Evolutionary conservation across 202 grass and related monocot species (phyloP).

Genomic region (Digitaria exilis): DNA sequence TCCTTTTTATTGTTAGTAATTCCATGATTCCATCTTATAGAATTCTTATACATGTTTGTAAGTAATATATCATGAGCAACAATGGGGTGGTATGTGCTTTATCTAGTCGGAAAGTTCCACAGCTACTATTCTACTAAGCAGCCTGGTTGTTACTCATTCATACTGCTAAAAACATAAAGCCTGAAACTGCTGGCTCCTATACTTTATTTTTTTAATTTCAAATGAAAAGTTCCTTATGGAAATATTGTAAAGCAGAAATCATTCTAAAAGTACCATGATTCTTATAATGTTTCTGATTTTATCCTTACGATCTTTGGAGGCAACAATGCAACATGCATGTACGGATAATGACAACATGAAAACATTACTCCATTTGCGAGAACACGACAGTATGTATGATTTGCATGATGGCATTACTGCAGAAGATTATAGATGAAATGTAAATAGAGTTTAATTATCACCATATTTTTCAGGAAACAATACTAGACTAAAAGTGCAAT

Average conservation of each 20-base stretch:
- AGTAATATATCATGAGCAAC: conserved; percentile 12
- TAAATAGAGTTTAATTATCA: conserved; percentile 15
- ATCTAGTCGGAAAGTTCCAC: conserved; percentile 1
- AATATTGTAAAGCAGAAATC: conserved; percentile 16
- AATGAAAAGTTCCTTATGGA: neutral
- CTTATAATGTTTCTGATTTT: conserved; percentile 11
- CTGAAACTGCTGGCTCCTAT: conserved; percentile 7
- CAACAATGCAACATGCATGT: conserved; percentile 20
- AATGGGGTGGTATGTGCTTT: conserved; percentile 11
- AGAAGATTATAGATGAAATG: conserved; percentile 2
- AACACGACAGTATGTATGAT: neutral
- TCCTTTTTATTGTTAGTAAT: conserved; percentile 2
- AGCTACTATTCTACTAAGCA: conserved; percentile 25
- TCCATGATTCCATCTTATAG: conserved; percentile 31
- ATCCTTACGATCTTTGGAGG: conserved; percentile 17
- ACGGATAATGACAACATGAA: conserved; percentile 2
- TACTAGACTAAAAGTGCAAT: conserved; percentile 24
- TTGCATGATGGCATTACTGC: neutral
- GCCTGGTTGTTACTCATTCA: conserved; percentile 28
- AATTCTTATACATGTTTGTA: conserved; percentile 13
- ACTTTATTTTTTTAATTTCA: neutral
- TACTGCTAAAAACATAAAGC: conserved; percentile 22
- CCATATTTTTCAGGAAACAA: conserved; percentile 32
- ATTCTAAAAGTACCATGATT: conserved; percentile 2
- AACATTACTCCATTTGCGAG: conserved; percentile 4